A percentile compares a stretch with the other conserved stretches of the same genome.
Evolutionary conservation across 2,329 filamentous ascomycete species (phyloP).

Genomic region (Fusarium verrucosum): DNA sequence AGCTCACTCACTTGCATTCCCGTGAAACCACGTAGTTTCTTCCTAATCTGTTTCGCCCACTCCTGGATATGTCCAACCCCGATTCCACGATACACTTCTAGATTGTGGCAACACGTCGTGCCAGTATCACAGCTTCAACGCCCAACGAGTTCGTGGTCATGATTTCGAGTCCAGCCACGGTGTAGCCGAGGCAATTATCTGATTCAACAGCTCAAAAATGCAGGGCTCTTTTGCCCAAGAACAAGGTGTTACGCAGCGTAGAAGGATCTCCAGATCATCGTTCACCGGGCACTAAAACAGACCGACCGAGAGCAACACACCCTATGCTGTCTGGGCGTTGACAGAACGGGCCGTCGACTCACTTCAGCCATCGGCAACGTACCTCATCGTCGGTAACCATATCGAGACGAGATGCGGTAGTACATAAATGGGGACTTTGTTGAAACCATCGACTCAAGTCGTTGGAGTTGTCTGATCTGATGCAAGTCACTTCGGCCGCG

Average conservation of each 20-base stretch:
- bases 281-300: background rate
- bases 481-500: conserved; percentile 16
- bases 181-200: conserved; percentile 5
- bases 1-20: conserved; percentile 16
- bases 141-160: conserved; percentile 22
- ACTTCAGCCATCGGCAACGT: conserved; percentile 8
- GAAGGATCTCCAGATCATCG: conserved; percentile 34
- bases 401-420: conserved; percentile 13
- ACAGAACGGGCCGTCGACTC: conserved; percentile 5
- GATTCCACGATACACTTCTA: conserved; percentile 7
- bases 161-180: conserved; percentile 5
- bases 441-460: background rate
- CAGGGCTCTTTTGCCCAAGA: conserved; percentile 2
- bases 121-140: conserved; percentile 19
- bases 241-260: conserved; percentile 18
- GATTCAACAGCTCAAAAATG: conserved; percentile 8
- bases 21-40: conserved; percentile 1
- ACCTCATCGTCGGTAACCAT: conserved; percentile 18
- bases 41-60: conserved; percentile 3
- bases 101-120: conserved; percentile 26
- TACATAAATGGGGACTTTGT: background rate
- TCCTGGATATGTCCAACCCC: conserved; percentile 19
- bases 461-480: background rate
- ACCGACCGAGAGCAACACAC: conserved; percentile 5
- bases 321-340: conserved; percentile 4